phyloP scores from a whole-genome alignment of 306 rosid genomes.

The Quillaja saponaria region DNA sequence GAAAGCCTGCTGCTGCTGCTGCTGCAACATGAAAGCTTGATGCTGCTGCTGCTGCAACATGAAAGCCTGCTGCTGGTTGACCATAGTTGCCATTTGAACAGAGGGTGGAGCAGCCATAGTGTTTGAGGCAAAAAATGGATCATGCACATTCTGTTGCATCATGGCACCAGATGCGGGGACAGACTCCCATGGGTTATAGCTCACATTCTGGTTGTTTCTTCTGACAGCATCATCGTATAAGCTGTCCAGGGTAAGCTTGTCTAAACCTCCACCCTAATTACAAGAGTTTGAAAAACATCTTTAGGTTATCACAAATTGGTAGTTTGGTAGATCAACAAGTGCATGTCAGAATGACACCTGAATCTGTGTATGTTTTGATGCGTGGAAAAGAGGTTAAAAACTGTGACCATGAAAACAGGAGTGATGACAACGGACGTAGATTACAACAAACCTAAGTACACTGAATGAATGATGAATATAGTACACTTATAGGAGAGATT shows the following conservation, averaged over 20 bases:
- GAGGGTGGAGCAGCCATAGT: slow-evolving; percentile 72
- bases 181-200: slow-evolving; percentile 98
- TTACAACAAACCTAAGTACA: background rate
- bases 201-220: slow-evolving; percentile 79
- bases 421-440: background rate
- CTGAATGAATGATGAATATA: background rate
- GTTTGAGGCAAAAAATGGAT: slow-evolving; percentile 78
- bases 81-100: slow-evolving; percentile 91
- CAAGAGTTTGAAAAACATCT: background rate
- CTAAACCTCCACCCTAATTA: slow-evolving; percentile 88
- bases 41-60: slow-evolving; percentile 88
- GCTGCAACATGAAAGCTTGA: slow-evolving; percentile 79
- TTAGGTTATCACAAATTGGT: slow-evolving; percentile 30
- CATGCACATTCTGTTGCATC: slow-evolving; percentile 71
- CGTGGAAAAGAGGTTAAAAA: background rate
- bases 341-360: background rate
- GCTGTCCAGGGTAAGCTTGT: slow-evolving; percentile 93
- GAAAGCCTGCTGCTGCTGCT: slow-evolving; percentile 80
- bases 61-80: slow-evolving; percentile 88
- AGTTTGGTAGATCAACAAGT: slow-evolving; percentile 25
- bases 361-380: background rate
- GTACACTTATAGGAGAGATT: slow-evolving; percentile 24
- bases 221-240: slow-evolving; percentile 91
- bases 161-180: slow-evolving; percentile 50
- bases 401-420: background rate